phyloP scores from a whole-genome alignment of 257 asterid genomes.

The Solanum dulcamara region DNA sequence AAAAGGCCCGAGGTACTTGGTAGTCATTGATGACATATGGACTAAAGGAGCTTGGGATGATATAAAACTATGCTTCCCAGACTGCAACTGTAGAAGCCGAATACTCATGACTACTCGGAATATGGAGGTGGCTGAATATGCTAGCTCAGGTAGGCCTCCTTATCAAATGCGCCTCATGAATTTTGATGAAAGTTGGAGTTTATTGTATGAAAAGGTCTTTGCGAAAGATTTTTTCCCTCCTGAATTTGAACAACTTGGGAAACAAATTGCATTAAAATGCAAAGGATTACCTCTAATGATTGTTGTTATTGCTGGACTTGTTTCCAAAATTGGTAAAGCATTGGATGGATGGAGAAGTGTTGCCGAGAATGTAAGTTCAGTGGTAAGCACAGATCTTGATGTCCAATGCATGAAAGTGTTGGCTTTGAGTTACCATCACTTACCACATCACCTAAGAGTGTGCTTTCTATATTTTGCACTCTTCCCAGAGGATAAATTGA shows the following conservation, averaged over 20 bases:
- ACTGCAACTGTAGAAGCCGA: background rate
- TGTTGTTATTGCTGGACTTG: background rate
- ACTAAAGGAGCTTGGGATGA: background rate
- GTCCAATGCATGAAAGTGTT: background rate
- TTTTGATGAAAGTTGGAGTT: background rate
- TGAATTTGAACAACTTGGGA: background rate
- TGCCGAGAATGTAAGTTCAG: background rate
- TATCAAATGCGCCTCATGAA: background rate
- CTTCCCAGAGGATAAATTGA: background rate
- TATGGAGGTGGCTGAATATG: background rate
- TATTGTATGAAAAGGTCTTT: background rate
- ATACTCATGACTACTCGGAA: background rate
- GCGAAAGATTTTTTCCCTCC: background rate
- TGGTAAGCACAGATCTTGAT: background rate
- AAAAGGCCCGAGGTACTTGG: background rate
- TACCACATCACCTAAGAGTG: conserved; percentile 1
- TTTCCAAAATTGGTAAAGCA: background rate
- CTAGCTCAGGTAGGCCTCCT: background rate
- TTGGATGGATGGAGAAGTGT: background rate
- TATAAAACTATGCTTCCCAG: background rate
- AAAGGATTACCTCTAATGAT: background rate
- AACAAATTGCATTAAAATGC: background rate
- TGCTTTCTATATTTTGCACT: background rate
- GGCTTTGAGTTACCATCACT: background rate
- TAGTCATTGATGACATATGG: background rate